Base-by-base conservation (phyloP, 352 stramenopile genomes). In the Globisporangium canariense region DNA sequence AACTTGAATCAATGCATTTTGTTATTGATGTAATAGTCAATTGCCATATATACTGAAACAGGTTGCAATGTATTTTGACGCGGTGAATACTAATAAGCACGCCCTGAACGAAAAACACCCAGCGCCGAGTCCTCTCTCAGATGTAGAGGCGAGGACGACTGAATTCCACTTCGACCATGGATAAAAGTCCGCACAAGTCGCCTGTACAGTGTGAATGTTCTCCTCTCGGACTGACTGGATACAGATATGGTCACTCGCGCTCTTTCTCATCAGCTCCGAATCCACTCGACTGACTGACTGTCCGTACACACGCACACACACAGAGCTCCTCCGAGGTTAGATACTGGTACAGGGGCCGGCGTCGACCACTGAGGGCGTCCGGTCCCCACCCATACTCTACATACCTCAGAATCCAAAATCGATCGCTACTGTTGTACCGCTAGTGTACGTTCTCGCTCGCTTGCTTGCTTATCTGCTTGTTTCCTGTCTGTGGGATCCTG, bases 81-180 rank as follows among this genome's bases (percentile, higher is more conserved):
- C 30, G 51, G 16, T 28, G 8, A 57, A 43, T 43, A 43, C 9
- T 57, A 43, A n/a, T 20, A 41, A 4, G 51, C 16, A 14, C 20
- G 16, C 8, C 10, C 18, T 30, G 32, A 38, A 57, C n/a, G 36
- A 43, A 20, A 43, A 57, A 41, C 41, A 20, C 16, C 25, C 28
- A 34, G 11, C 22, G 18, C 22, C 20, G n/a, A 52, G 10, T 34
- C 25, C 22, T 38, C 30, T 13, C 22, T 38, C 30, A 16, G 16
- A 43, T 28, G 51, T 57, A 57, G 51, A 57, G 51, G 51, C 51
- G 51, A 57, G 51, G 51, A 28, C 14, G 51, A 40, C 5, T 18
- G 7, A 22, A 30, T 18, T 20, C 10, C 41, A 7, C 16, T 2
- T 5, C 14, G 41, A n/a, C n/a, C 40, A 14, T 46, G 9, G 3